phyloP scores from a whole-genome alignment of 176 grass and related monocot genomes.

The Oryza punctata region DNA sequence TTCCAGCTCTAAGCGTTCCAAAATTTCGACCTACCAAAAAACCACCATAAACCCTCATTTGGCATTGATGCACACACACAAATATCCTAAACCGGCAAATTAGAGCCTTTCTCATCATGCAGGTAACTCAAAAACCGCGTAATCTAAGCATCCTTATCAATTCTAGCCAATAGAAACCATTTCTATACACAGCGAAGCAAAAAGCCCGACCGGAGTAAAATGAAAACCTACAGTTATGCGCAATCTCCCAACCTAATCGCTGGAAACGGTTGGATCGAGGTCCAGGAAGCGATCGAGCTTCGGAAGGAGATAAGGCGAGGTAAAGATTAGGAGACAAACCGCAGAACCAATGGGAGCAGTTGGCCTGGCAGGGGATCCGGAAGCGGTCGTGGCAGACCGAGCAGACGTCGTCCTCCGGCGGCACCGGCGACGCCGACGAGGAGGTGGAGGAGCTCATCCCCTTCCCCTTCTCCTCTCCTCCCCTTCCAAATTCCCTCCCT shows the following conservation, averaged over 20 bases:
- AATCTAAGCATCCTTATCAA: neutral
- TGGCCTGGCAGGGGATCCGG: conserved; percentile 79
- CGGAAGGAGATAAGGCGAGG: neutral
- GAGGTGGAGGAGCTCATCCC: conserved; percentile 45
- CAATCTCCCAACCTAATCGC: neutral
- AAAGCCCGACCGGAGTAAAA: neutral
- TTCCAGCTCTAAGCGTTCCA: neutral
- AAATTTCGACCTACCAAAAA: neutral
- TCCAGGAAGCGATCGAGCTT: neutral
- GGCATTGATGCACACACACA: neutral
- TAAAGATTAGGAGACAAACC: conserved; percentile 36
- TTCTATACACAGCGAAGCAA: neutral
- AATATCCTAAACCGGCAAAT: neutral
- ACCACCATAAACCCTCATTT: conserved; percentile 13
- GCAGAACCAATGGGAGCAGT: conserved; percentile 99
- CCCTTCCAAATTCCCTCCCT: too few species aligned
- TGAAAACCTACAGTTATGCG: neutral
- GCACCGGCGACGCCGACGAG: conserved; percentile 50
- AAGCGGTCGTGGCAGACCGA: conserved; percentile 90
- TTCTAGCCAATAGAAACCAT: neutral
- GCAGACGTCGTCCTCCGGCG: conserved; percentile 86
- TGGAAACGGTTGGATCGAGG: neutral
- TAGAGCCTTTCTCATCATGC: neutral
- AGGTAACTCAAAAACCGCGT: neutral
- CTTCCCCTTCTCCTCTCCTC: too few species aligned